These are phyloP conservation scores for Beauveria brongniartii DNA, from an alignment of 2,329 filamentous ascomycete genomes.

Conservation along the genomic window DNA sequence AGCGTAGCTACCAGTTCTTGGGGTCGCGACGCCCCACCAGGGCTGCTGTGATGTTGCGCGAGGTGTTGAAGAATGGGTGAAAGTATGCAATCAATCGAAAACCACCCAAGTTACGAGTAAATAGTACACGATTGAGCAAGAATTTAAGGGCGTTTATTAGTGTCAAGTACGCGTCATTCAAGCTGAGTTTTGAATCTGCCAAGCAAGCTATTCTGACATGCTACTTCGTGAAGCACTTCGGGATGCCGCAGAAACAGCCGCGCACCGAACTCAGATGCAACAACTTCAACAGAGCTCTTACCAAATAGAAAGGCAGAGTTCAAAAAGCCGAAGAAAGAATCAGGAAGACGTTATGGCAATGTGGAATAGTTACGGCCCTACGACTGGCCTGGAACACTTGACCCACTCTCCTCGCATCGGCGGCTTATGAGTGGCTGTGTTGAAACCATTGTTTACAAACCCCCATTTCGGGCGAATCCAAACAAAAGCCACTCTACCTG, in stretches of 20 bases:
- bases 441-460: constrained; percentile 32
- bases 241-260: not conserved
- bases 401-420: not conserved
- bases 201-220: not conserved
- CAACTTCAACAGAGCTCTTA: no score
- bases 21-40: not conserved
- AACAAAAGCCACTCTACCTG: constrained; percentile 20
- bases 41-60: not conserved
- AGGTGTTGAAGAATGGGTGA: not conserved
- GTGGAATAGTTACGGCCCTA: not conserved
- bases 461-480: constrained; percentile 30
- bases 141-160: not conserved
- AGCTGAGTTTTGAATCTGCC: not conserved
- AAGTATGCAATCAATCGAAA: not conserved
- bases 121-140: no score
- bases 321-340: not conserved
- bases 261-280: not conserved
- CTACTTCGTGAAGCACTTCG: not conserved
- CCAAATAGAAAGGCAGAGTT: no score
- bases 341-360: no score
- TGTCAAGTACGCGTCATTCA: not conserved
- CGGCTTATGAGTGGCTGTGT: constrained; percentile 2
- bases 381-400: not conserved
- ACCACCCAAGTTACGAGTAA: not conserved
- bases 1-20: not conserved